Evolutionary conservation across 331 rosid species (phyloP).

Genomic region (Cydonia oblonga): DNA sequence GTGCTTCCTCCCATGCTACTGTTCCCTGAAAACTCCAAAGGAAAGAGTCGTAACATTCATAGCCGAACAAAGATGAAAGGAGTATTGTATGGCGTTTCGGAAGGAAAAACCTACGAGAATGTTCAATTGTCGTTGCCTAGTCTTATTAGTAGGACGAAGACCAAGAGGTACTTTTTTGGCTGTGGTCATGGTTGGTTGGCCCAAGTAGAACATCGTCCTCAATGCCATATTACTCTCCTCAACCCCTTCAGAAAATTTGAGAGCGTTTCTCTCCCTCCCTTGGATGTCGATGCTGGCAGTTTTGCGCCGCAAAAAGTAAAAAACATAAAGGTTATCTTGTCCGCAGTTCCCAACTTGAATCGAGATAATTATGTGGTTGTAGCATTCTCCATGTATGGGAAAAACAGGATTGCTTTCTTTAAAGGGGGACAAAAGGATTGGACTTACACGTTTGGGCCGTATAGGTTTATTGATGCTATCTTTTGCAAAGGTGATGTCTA

Average conservation of each 20-base stretch:
- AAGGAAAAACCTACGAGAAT: neutral
- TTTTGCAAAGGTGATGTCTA: neutral
- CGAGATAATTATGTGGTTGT: neutral
- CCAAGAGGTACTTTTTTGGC: neutral
- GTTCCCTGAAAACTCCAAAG: neutral
- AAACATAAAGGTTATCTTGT: neutral
- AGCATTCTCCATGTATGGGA: neutral
- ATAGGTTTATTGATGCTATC: neutral
- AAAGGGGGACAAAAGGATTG: neutral
- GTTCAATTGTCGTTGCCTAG: neutral
- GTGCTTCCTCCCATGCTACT: neutral
- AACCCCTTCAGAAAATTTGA: neutral
- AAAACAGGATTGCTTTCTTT: neutral
- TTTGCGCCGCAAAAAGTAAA: too few relatives aligned
- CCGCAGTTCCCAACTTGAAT: neutral
- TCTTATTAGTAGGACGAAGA: neutral
- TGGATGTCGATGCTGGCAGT: too few relatives aligned
- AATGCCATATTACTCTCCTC: neutral
- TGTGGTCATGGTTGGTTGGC: neutral
- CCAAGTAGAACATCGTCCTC: neutral
- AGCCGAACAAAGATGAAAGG: neutral
- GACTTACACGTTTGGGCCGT: neutral
- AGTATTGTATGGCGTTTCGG: neutral
- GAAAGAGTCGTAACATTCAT: neutral
- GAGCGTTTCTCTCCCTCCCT: neutral